Percentiles rank a stretch among this genome's conserved stretches.
Conservation (phyloP, 1,139 yeast species). For the Kurtzmaniella quercitrusa region DNA sequence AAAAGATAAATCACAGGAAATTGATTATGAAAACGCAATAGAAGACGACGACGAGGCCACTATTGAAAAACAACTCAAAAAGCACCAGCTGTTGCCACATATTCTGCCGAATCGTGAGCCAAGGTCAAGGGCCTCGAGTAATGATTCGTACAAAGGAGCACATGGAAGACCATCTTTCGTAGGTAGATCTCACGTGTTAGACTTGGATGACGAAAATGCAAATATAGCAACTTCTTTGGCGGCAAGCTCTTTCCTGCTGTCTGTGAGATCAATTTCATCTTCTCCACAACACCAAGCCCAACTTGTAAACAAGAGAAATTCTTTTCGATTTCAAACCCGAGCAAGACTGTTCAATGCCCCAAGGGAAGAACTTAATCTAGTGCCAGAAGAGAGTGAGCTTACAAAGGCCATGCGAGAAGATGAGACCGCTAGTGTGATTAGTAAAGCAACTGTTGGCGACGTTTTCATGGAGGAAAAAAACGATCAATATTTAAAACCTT, state of each 20-base stretch:
- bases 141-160: background rate
- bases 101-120: background rate
- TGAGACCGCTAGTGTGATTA: constrained; percentile 1
- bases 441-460: background rate
- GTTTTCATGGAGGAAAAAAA: constrained; percentile 3
- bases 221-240: constrained; percentile 27
- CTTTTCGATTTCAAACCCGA: background rate
- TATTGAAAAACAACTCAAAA: background rate
- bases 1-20: constrained; percentile 4
- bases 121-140: background rate
- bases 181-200: constrained; percentile 14
- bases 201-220: constrained; percentile 36
- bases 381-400: constrained; percentile 11
- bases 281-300: constrained; percentile 2
- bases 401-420: constrained; percentile 1
- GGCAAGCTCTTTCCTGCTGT: constrained; percentile 3
- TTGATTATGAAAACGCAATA: constrained; percentile 24
- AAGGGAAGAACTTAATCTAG: constrained; percentile 9
- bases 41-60: constrained; percentile 15
- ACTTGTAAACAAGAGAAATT: background rate
- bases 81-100: background rate
- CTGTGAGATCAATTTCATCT: constrained; percentile 4
- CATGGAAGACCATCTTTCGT: constrained; percentile 2
- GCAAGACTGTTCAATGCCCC: background rate
- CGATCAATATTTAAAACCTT: constrained; percentile 16